These are phyloP conservation scores for Xylariaceae sp. DNA, from an alignment of 2,329 filamentous ascomycete species.

Conservation along the genomic window DNA sequence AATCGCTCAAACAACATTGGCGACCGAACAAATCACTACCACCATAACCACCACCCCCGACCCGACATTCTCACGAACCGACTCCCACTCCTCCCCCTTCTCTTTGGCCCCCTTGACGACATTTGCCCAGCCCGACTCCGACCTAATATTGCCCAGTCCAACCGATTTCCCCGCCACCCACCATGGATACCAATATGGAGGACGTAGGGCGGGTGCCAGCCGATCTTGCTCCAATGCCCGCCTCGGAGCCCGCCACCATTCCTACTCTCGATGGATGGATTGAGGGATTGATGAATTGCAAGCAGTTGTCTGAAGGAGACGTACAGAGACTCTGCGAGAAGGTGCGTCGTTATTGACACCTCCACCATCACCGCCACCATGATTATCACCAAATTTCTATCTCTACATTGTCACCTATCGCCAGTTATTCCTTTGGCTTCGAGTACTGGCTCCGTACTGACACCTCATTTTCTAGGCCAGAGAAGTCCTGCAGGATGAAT, in stretches of 20 bases:
- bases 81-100: neutral
- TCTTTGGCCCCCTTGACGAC: neutral
- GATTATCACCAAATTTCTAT: too few relatives aligned
- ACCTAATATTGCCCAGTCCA: neutral
- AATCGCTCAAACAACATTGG: neutral
- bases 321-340: constrained; percentile 97
- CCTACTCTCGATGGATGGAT: constrained; percentile 97
- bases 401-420: too few relatives aligned
- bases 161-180: constrained; percentile 10
- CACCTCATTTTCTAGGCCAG: constrained; percentile 59
- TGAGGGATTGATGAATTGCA: constrained; percentile 96
- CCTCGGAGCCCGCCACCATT: constrained; percentile 78
- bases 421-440: neutral
- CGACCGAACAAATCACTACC: neutral
- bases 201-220: constrained; percentile 79
- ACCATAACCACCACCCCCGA: neutral
- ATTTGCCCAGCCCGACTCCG: constrained; percentile 1
- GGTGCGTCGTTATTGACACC: constrained; percentile 48
- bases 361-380: neutral
- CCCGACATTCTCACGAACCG: neutral
- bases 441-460: constrained; percentile 26
- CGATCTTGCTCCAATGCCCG: constrained; percentile 66
- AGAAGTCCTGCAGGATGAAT: constrained; percentile 95
- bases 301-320: constrained; percentile 91
- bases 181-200: constrained; percentile 98